Evolutionary conservation across 805 yeast genomes (phyloP).

Genomic region (Candida manassasensis): DNA sequence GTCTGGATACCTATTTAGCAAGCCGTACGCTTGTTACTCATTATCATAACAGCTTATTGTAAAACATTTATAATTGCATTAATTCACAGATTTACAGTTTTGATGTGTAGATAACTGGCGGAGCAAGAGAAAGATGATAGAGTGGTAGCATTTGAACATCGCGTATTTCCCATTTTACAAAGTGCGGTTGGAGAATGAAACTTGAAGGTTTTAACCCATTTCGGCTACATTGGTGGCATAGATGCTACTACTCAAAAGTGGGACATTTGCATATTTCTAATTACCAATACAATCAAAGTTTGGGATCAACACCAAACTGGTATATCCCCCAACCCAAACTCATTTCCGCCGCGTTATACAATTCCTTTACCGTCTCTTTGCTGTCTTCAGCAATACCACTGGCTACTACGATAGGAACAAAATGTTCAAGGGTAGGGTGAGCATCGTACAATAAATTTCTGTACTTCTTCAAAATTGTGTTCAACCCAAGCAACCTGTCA

Average conservation of each 20-base stretch:
- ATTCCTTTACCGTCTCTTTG: constrained; percentile 30
- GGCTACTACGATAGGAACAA: constrained; percentile 60
- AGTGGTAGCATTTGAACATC: too few species aligned
- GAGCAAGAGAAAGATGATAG: too few species aligned
- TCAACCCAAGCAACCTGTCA: constrained; percentile 32
- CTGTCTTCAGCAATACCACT: constrained; percentile 51
- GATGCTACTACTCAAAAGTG: background rate
- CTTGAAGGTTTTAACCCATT: too few species aligned
- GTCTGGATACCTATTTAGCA: too few species aligned
- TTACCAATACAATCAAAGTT: background rate
- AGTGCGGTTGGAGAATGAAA: too few species aligned
- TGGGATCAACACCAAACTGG: constrained; percentile 33
- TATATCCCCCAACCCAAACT: constrained; percentile 73
- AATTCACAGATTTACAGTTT: background rate
- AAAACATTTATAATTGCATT: constrained; percentile 1
- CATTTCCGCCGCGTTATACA: constrained; percentile 40
- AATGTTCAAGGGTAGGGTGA: constrained; percentile 77
- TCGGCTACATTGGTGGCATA: too few species aligned
- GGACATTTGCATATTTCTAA: background rate
- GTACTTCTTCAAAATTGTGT: constrained; percentile 26
- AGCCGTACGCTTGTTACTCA: too few species aligned
- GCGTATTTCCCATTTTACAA: too few species aligned
- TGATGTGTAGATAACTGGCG: too few species aligned
- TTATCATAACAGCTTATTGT: too few species aligned
- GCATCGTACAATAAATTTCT: constrained; percentile 41